These are phyloP conservation scores for Diaporthe ilicicola DNA, from an alignment of 2,329 filamentous ascomycete genomes.

Conservation along the genomic window DNA sequence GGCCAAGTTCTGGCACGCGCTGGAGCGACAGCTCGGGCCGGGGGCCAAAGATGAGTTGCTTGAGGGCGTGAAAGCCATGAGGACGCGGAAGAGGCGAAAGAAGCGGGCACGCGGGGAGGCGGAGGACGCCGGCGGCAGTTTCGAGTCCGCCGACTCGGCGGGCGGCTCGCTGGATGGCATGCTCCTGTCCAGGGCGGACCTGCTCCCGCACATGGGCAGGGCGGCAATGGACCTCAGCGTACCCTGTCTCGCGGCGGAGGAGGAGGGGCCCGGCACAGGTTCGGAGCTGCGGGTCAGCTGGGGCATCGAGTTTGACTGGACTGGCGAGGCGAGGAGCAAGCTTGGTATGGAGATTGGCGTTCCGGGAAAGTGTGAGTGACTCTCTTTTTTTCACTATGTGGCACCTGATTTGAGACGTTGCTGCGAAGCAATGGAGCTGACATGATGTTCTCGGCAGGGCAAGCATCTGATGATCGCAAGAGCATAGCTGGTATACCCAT, in stretches of 20 bases:
- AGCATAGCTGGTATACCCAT: constrained; percentile 65
- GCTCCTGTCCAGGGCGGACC: constrained; percentile 48
- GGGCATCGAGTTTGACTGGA: constrained; percentile 75
- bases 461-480: constrained; percentile 63
- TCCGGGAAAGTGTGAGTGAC: constrained; percentile 69
- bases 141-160: constrained; percentile 23
- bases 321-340: constrained; percentile 71
- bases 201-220: constrained; percentile 63
- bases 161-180: constrained; percentile 11
- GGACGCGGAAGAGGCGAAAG: constrained; percentile 38
- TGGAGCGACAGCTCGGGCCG: constrained; percentile 56
- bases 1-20: constrained; percentile 68
- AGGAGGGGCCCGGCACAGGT: constrained; percentile 42
- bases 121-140: constrained; percentile 33
- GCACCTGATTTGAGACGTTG: background rate
- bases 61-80: constrained; percentile 43
- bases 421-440: background rate
- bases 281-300: constrained; percentile 65
- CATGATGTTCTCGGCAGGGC: constrained; percentile 56
- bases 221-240: constrained; percentile 60
- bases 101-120: constrained; percentile 33
- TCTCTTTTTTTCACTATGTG: constrained; percentile 28
- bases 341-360: constrained; percentile 63
- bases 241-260: constrained; percentile 46
- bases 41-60: constrained; percentile 43